Evolutionary conservation across 306 rosid genomes (phyloP).

Genomic region (Castanea mollissima): DNA sequence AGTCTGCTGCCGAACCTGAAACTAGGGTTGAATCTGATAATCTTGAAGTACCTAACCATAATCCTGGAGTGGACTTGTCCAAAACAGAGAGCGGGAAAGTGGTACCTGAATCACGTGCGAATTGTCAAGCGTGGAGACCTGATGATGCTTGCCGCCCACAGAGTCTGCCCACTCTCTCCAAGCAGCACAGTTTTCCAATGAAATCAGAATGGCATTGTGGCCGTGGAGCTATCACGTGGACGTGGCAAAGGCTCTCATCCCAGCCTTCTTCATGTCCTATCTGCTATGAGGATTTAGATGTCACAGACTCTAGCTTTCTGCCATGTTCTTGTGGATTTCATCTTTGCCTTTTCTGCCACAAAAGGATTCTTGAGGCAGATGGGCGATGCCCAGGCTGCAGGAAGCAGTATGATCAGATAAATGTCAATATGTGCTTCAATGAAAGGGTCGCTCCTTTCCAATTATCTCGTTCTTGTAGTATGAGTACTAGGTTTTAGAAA

Average conservation of each 20-base stretch:
- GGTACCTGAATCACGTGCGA: constrained; percentile 21
- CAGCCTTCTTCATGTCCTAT: constrained; percentile 52
- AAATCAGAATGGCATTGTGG: constrained; percentile 40
- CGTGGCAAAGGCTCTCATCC: constrained; percentile 43
- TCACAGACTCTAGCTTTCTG: constrained; percentile 51
- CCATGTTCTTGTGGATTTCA: constrained; percentile 63
- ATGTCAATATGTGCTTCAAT: constrained; percentile 29
- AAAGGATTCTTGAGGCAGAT: constrained; percentile 54
- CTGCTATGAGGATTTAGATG: constrained; percentile 63
- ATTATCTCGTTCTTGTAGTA: constrained; percentile 35
- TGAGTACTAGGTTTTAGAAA: constrained; percentile 33
- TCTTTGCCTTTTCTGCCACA: constrained; percentile 63
- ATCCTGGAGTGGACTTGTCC: constrained; percentile 13
- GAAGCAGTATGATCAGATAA: constrained; percentile 45
- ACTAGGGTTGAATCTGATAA: background rate
- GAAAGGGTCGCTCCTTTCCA: constrained; percentile 35
- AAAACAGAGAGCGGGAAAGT: constrained; percentile 12
- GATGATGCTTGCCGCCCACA: constrained; percentile 54
- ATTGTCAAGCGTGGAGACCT: constrained; percentile 48
- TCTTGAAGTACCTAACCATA: constrained; percentile 5
- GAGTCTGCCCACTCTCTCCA: constrained; percentile 46
- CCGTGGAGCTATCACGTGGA: constrained; percentile 31
- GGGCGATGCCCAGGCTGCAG: constrained; percentile 61
- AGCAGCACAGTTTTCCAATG: constrained; percentile 29
- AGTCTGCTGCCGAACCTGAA: constrained; percentile 22